Base-by-base conservation (phyloP, 2,329 filamentous ascomycete genomes). In the Ascochyta pisi region DNA sequence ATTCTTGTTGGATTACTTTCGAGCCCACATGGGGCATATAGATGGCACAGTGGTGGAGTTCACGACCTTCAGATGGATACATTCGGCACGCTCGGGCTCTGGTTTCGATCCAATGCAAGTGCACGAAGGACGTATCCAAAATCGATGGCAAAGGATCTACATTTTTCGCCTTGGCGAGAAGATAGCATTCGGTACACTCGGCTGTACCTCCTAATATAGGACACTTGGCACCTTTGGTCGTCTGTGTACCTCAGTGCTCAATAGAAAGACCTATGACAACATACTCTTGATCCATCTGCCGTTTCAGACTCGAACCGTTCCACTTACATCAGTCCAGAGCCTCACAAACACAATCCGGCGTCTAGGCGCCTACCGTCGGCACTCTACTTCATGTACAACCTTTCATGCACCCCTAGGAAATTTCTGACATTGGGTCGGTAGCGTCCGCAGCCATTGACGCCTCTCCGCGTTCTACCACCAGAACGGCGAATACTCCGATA, bases 221-320 rank as follows among this genome's bases (percentile, higher is more conserved):
- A 48, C 43, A 48, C 48, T 43, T 39, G 47, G 37, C 53, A 51
- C 26, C 19, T 29, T 43, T 13, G 29, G 26, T 22, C 51, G 47
- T 48, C 53, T 34, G 48, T 51, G 53, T 51, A 51, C 53, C 53
- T 51, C 42, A 19, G 53, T 48, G 47, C 53, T 48, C 53, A 56
- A 56, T 56, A 56, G 47, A 56, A 56, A 56, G 47, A 56, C 41
- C 47, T 33, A 51, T 48, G 53, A 56, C 53, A 50, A 42, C n/a
- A 24, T 39, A 10, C 24, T 19, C 47, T 37, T 22, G 33, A n/a
- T 47, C 22, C 27, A 31, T 34, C 31, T 50, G 31, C 43, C 23
- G 27, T 16, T 15, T 35, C 46, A 46, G 35, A 38, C 35, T 55
- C 34, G 22, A 39, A n/a, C 16, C 12, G 16, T 8, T 22, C 37